Evolutionary conservation across 2,329 filamentous ascomycete species (phyloP), one percentile per base, ranked within the genome.

Genomic region (Trichoderma brevicompactum): DNA sequence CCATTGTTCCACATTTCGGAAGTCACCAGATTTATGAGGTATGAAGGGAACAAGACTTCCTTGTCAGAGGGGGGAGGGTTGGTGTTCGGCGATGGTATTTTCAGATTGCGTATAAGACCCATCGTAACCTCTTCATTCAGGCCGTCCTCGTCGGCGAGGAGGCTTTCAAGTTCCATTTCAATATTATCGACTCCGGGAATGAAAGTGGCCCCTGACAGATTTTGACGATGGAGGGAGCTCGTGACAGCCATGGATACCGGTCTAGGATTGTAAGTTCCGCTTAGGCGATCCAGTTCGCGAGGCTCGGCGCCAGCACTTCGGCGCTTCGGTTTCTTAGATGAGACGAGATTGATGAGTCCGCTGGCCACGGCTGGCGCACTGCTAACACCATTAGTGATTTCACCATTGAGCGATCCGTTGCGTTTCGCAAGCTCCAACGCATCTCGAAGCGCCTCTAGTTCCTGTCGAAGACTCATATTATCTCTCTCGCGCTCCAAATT

Each of bases 1-100:
- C 95, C 95, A 73, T 99, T 99, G 83, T 99, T 99, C 95, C 95
- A 99, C 95, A 99, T 99, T 82, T 99, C 95, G 15, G 94, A 98
- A 12, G 95, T 99, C 69, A 99, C 95, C 67, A 99, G 85, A 79
- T 99, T 99, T 83, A 99, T 99, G 72, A 99, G 89, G 78, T 98
- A 99, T 9, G 95, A 94, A 40, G 95, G 95, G 89, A 99, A 99
- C 60, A 99, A 85, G 23, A 99, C 94, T 78, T 99, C 95, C 82
- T 99, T 99, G 80, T 99, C 95, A 17, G 93, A 97, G 10, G 95
- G 94, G 61, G 94, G 90, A 19, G 94, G 94, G 61, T 87, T 94
- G 40, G 91, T 89, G 74, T 89, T 92, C 52, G 95, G 94, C 10
- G 90, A 89, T 19, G 95, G 95, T 69, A 99, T 98, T 85, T 96